A percentile compares a stretch with the other conserved stretches of the same genome.
Evolutionary conservation across 169 alveolate genomes (phyloP).

Genomic region (Haemoproteus tartakovskyi): DNA sequence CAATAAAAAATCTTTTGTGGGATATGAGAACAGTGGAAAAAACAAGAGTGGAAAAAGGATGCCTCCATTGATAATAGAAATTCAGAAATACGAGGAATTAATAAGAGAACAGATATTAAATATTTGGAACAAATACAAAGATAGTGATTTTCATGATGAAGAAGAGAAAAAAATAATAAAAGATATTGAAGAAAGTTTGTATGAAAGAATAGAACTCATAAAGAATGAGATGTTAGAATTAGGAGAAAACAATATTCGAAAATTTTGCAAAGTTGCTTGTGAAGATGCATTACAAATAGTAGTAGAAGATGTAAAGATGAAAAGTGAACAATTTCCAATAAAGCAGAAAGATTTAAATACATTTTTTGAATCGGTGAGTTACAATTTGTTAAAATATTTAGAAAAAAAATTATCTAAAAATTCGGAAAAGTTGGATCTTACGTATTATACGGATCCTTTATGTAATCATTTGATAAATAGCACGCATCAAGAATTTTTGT

Average conservation of each 20-base stretch:
- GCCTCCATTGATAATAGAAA: constrained; percentile 57
- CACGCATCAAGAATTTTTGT: constrained; percentile 61
- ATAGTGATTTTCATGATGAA: constrained; percentile 64
- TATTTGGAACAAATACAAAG: constrained; percentile 65
- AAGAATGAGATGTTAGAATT: constrained; percentile 56
- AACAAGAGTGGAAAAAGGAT: constrained; percentile 16
- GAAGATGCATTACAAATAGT: constrained; percentile 66
- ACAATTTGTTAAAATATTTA: constrained; percentile 51
- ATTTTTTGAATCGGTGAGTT: constrained; percentile 65
- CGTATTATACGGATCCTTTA: constrained; percentile 53
- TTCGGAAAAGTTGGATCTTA: constrained; percentile 46
- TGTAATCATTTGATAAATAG: constrained; percentile 61
- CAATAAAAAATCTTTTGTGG: neutral
- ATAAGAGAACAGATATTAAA: constrained; percentile 62
- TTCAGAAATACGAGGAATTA: constrained; percentile 55
- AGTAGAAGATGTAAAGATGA: constrained; percentile 59
- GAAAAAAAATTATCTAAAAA: constrained; percentile 62
- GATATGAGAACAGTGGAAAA: neutral
- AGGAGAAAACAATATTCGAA: constrained; percentile 52
- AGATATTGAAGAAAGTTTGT: constrained; percentile 60
- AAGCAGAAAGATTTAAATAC: constrained; percentile 43
- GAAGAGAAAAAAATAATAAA: constrained; percentile 59
- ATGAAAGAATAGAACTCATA: constrained; percentile 59
- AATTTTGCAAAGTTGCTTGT: constrained; percentile 66
- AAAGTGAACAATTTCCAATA: constrained; percentile 65